Evolutionary conservation across 495 filamentous ascomycete genomes (phyloP), one percentile per base, ranked within the genome.

Genomic region (Amphirosellinia nigrospora): DNA sequence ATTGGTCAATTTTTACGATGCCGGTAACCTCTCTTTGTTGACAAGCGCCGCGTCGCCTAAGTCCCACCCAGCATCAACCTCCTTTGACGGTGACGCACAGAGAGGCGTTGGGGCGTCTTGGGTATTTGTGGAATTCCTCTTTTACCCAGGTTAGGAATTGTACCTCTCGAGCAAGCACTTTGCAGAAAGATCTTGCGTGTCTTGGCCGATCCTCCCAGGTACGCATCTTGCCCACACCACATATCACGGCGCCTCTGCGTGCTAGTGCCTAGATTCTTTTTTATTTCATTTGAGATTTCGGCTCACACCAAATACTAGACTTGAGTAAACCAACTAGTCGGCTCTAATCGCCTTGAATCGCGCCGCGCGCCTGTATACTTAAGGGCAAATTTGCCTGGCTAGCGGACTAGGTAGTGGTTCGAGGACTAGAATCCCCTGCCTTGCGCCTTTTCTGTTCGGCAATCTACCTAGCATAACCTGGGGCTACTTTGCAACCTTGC

Each of bases 401-500:
- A 11, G 16, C 58, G 72, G 65, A 68, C 72, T 74, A n/a, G n/a
- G n/a, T n/a, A 72, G 70, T 70, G 66, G 68, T 58, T 68, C 70
- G 72, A 75, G 70, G 72, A 70, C 69, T 71, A 70, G 70, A 70
- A 73, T 73, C 32, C 64, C 72, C 73, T 64, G 72, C 69, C 56
- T 71, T 67, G 72, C 45, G 55, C 30, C 36, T 69, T 69, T 74
- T 60, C 58, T 74, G 30, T 71, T 79, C 77, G 77, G 77, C 77
- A 79, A 79, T 79, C 75, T 77, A 68, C 66, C 50, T 73, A 64
- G 73, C 67, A 58, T 64, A 52, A 72, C 67, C 71, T 71, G 72
- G 74, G 75, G 75, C 70, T 75, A 72, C 72, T 61, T 71, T 72
- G 70, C 73, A 70, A 75, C 73, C 75, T 77, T 75, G 65, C 73